phyloP scores from a whole-genome alignment of 768 basidiomycete genomes.

The Rhizopogon rudus region DNA sequence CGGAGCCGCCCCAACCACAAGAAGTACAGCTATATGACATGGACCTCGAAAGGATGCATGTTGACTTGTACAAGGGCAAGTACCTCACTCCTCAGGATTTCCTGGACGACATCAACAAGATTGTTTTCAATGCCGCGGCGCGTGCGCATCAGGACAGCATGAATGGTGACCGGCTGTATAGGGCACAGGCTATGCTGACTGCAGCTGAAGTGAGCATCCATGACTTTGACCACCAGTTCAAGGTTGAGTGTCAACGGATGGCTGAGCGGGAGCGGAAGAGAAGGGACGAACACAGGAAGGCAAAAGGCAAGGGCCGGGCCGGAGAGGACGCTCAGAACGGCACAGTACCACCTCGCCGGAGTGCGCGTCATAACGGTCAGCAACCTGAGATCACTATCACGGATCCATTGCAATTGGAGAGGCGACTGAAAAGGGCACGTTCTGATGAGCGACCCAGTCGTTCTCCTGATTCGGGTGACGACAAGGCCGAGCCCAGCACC shows the following conservation, averaged over 20 bases:
- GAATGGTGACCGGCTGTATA: constrained; percentile 57
- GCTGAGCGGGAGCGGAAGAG: constrained; percentile 69
- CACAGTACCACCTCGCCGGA: constrained; percentile 50
- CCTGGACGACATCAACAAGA: constrained; percentile 75
- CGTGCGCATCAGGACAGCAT: constrained; percentile 50
- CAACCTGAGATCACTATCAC: constrained; percentile 69
- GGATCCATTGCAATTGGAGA: constrained; percentile 71
- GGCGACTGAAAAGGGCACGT: constrained; percentile 68
- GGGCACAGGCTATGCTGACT: constrained; percentile 86
- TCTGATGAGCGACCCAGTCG: constrained; percentile 51
- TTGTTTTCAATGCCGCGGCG: constrained; percentile 68
- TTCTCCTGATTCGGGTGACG: constrained; percentile 39
- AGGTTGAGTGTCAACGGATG: constrained; percentile 85
- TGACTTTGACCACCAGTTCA: constrained; percentile 77
- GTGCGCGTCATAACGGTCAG: constrained; percentile 68
- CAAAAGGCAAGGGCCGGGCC: constrained; percentile 31
- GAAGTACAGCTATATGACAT: constrained; percentile 67
- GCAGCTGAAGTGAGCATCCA: constrained; percentile 82
- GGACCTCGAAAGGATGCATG: constrained; percentile 90
- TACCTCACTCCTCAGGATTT: constrained; percentile 90
- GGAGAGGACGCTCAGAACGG: constrained; percentile 26
- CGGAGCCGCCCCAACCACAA: constrained; percentile 29
- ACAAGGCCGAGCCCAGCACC: constrained; percentile 34
- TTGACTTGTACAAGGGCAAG: constrained; percentile 73
- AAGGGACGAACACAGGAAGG: constrained; percentile 26